These are phyloP conservation scores for Tetracladium marchalianum DNA, from an alignment of 495 filamentous ascomycete species.

Conservation along the genomic window DNA sequence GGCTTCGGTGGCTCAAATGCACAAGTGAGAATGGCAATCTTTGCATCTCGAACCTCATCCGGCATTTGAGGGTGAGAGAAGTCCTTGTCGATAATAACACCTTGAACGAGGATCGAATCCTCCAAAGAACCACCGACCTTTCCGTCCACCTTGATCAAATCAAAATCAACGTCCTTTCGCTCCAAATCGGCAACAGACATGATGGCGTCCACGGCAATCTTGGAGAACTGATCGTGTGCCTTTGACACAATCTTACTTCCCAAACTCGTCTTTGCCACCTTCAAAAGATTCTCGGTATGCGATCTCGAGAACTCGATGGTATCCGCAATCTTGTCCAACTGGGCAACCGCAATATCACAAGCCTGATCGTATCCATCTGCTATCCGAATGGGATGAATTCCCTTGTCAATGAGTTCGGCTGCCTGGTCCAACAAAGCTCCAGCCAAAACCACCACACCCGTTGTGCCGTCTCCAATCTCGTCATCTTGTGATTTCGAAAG, in stretches of 20 bases:
- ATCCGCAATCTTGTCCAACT: constrained; percentile 90
- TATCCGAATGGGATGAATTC: constrained; percentile 96
- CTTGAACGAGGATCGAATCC: constrained; percentile 88
- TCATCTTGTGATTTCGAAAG: constrained; percentile 99
- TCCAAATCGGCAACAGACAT: constrained; percentile 93
- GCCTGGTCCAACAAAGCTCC: constrained; percentile 94
- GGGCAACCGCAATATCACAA: constrained; percentile 87
- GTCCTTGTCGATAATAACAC: constrained; percentile 98
- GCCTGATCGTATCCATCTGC: constrained; percentile 96
- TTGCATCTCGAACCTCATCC: constrained; percentile 82
- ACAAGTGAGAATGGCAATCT: constrained; percentile 94
- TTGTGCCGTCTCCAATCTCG: constrained; percentile 98
- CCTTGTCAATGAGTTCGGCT: constrained; percentile 98
- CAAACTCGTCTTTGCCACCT: constrained; percentile 91
- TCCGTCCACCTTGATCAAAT: constrained; percentile 98
- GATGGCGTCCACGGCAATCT: constrained; percentile 95
- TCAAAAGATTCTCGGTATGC: constrained; percentile 71
- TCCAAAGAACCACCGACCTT: constrained; percentile 96
- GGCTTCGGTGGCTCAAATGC: constrained; percentile 99
- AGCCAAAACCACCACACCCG: constrained; percentile 92
- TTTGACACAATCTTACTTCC: constrained; percentile 99
- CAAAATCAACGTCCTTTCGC: constrained; percentile 96
- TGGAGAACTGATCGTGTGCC: constrained; percentile 93
- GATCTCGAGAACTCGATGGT: constrained; percentile 72
- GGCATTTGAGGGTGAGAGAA: constrained; percentile 99